Evolutionary conservation across 2,329 filamentous ascomycete genomes (phyloP).

Genomic region (Ophiosphaerella herpotricha): DNA sequence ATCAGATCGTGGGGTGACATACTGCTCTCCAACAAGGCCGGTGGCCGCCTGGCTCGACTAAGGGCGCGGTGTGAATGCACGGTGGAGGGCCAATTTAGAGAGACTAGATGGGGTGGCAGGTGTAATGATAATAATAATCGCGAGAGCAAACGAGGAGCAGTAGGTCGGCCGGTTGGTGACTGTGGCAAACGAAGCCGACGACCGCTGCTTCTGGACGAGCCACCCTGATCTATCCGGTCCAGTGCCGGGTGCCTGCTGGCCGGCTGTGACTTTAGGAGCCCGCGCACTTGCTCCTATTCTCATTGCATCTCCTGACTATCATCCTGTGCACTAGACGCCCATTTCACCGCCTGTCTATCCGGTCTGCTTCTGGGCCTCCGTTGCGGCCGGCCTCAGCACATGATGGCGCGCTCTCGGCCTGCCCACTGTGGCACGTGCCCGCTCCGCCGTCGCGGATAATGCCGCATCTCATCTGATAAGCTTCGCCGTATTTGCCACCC

Average conservation of each 20-base stretch:
- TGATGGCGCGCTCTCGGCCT: conserved; percentile 3
- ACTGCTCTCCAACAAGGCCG: too few relatives aligned
- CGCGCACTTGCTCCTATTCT: not conserved
- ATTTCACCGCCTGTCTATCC: not conserved
- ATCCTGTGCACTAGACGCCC: not conserved
- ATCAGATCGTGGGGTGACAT: conserved; percentile 36
- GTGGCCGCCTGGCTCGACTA: too few relatives aligned
- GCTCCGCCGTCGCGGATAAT: conserved; percentile 5
- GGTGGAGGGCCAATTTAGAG: too few relatives aligned
- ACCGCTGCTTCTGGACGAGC: too few relatives aligned
- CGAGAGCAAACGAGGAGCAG: too few relatives aligned
- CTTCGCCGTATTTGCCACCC: not conserved
- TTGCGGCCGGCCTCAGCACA: conserved; percentile 1
- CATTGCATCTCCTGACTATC: not conserved
- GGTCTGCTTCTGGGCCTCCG: not conserved
- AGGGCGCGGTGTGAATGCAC: too few relatives aligned
- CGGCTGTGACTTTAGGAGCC: not conserved
- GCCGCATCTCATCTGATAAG: conserved; percentile 21
- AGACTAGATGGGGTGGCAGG: too few relatives aligned
- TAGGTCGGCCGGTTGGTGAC: too few relatives aligned
- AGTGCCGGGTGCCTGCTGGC: not conserved
- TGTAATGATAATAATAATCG: too few relatives aligned
- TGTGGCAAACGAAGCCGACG: too few relatives aligned
- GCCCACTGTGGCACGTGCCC: conserved; percentile 1
- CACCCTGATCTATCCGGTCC: not conserved